Base-by-base conservation (phyloP, 768 basidiomycete species). In the Coprinopsis cinerea region DNA sequence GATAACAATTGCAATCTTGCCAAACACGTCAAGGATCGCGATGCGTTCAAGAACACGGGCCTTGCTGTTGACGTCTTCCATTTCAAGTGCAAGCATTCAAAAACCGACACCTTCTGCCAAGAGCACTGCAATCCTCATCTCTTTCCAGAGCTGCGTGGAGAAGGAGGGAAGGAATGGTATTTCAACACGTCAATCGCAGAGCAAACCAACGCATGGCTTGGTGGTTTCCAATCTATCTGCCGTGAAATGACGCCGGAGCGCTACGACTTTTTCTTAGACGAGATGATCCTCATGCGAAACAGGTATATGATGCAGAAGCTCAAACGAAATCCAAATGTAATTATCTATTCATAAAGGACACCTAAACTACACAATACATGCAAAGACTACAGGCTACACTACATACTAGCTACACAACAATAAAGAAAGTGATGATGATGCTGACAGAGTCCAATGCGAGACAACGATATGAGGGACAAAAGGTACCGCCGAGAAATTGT, bases 191-290 rank as follows among this genome's bases (percentile, higher is more conserved):
- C 54, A 10, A 47, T 63, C 1, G 65, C 67, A 4, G 69, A 71
- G 54, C 66, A 67, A 50, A 53, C 57, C 2, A 71, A 71, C 48
- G 60, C 57, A 3, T 71, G 70, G 69, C 47, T 69, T 2, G 63
- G 62, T 1, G 61, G 65, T 3, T 70, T 67, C 40, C 60, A 64
- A 4, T 43, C 65, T 0, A 69, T 70, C 1, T 57, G 57, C 11
- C 28, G 59, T 1, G 67, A 70, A 48, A 72, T 72, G 68, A 15
- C 56, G 0, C 52, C 58, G 0, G 54, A 55, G 0, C 56, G 58
- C 32, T 68, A 61, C 23, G 57, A 65, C 32, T 72, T 71, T 43
- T 70, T 69, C 49, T 52, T 72, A 0, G 69, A 71, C 32, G 69
- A 72, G 55, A 67, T 61, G 49, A 70, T 63, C 1, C 49, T 30